Base-by-base conservation (phyloP, 805 yeast genomes). In the Hemisphaericaspora nanyangensis region DNA sequence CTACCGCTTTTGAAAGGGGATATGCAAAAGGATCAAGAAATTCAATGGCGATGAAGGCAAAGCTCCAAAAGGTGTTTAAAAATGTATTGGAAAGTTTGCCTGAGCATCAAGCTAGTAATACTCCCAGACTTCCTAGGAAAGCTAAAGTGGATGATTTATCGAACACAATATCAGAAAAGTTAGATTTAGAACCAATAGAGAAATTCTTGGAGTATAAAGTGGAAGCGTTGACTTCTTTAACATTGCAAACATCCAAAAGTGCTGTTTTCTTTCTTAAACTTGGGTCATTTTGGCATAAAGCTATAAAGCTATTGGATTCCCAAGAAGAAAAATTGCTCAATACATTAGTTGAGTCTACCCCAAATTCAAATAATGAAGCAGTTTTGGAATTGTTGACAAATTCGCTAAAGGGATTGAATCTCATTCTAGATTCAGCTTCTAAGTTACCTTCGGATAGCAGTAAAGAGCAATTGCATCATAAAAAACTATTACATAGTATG, bases 1-100 rank as follows among this genome's bases (percentile, higher is more conserved):
- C 52, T 12, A 45, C 58, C 1, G 58, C 72, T 1, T 68, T 55
- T 38, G 61, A 62, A 18, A 50, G 48, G 31, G 74, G 74, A 5
- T 67, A 50, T 37, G 55, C 50, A 7, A 55, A 48, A 31, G 74
- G 73, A 0, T 40, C 60, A 3, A 44, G 56, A 24, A 61, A 54
- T 44, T 54, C 68, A 5, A 49, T 39, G 4, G 40, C 41, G 5
- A 43, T 65, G 12, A 59, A 52, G 31, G 37, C 15, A 3, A 48
- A 48, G 27, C 31, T 58, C 2, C 27, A 31, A 16, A 31, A 42
- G 8, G 33, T 52, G 22, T 22, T 54, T 11, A 38, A 46, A 6
- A 18, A 30, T 6, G 10, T 51, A 10, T 20, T 40, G 11, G 40
- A 41, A 24, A 13, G 35, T 20, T n/a, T 35, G 13, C 40, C 33